Evolutionary conservation across 257 asterid genomes (phyloP).

Genomic region (Fraxinus anomala): DNA sequence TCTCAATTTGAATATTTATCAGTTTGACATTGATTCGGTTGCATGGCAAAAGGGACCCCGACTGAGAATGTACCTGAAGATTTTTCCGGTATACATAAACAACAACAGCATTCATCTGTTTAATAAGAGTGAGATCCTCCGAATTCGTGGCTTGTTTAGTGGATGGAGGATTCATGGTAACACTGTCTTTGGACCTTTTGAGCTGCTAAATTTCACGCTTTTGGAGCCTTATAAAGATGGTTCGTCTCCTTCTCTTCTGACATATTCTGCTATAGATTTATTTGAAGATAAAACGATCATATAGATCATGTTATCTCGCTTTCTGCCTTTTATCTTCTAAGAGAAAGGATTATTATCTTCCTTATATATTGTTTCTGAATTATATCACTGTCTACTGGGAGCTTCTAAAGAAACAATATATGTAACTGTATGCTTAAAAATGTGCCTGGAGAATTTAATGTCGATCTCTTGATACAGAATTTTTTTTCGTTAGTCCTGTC

Average conservation of each 20-base stretch:
- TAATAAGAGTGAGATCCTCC: conserved; percentile 62
- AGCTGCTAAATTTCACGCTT: conserved; percentile 83
- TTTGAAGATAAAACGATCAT: background rate
- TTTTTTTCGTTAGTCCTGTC: background rate
- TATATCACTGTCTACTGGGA: background rate
- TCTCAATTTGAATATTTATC: conserved; percentile 54
- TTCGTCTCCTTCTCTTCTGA: conserved; percentile 32
- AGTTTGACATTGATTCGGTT: conserved; percentile 58
- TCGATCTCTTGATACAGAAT: background rate
- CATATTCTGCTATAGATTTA: background rate
- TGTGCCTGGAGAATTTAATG: background rate
- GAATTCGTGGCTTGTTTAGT: conserved; percentile 67
- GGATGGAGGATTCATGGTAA: conserved; percentile 80
- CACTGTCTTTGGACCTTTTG: conserved; percentile 82
- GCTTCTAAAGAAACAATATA: background rate
- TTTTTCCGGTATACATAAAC: conserved; percentile 60
- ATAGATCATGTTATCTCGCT: background rate
- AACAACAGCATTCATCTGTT: conserved; percentile 32
- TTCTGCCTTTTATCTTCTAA: background rate
- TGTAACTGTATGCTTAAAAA: background rate
- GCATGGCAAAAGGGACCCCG: conserved; percentile 90
- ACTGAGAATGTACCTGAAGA: conserved; percentile 66
- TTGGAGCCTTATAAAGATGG: conserved; percentile 61
- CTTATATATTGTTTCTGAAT: background rate
- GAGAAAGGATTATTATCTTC: conserved; percentile 8